Evolutionary conservation across 2,329 filamentous ascomycete species (phyloP).

Genomic region (Diplodia seriata): DNA sequence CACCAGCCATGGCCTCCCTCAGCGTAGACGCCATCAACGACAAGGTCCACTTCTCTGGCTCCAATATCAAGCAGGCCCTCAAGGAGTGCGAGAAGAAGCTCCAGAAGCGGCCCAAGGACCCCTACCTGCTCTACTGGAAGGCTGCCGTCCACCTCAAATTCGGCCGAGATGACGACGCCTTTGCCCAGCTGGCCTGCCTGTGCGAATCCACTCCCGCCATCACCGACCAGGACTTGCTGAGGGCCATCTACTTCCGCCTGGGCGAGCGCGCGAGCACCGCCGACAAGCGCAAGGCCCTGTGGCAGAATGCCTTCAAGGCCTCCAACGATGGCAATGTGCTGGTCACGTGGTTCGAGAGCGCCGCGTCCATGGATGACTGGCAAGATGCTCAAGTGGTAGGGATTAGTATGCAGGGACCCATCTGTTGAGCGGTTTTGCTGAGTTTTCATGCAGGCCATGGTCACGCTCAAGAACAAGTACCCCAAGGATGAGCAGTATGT

Average conservation of each 20-base stretch:
- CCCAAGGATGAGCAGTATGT: slow-evolving; percentile 32
- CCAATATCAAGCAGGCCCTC: slow-evolving; percentile 37
- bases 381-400: slow-evolving; percentile 30
- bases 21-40: slow-evolving; percentile 29
- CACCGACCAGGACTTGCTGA: slow-evolving; percentile 22
- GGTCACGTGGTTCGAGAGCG: slow-evolving; percentile 30
- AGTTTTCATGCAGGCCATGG: slow-evolving; percentile 17
- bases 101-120: slow-evolving; percentile 47
- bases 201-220: slow-evolving; percentile 25
- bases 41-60: slow-evolving; percentile 27
- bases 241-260: slow-evolving; percentile 26
- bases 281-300: slow-evolving; percentile 21
- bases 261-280: slow-evolving; percentile 20
- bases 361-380: slow-evolving; percentile 29
- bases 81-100: slow-evolving; percentile 44
- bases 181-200: slow-evolving; percentile 24
- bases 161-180: slow-evolving; percentile 31
- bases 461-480: slow-evolving; percentile 30
- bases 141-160: slow-evolving; percentile 33
- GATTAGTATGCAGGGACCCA: background rate
- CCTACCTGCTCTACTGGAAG: slow-evolving; percentile 40
- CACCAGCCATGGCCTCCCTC: slow-evolving; percentile 29
- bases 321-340: slow-evolving; percentile 24
- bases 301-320: slow-evolving; percentile 32
- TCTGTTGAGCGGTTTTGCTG: background rate